phyloP scores from a whole-genome alignment of 768 basidiomycete species.

The Boletus reticulatus region DNA sequence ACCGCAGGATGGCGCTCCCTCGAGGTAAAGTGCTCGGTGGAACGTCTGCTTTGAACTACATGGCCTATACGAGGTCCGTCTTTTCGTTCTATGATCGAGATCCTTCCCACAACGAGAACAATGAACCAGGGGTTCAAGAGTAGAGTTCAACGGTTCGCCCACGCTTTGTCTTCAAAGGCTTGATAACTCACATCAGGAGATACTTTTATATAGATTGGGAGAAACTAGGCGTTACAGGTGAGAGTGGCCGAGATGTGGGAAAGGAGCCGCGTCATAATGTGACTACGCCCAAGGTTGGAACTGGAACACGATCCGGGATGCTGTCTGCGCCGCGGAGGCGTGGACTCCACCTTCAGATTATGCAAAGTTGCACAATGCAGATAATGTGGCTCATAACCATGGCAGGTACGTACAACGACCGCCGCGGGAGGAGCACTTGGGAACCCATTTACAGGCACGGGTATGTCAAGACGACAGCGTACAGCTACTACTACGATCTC shows the following conservation, averaged over 20 bases:
- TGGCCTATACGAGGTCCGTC: constrained; percentile 11
- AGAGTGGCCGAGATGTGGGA: not conserved
- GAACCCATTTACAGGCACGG: too few relatives aligned
- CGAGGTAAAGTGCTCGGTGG: constrained; percentile 15
- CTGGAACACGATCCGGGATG: constrained; percentile 4
- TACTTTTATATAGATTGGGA: constrained; percentile 6
- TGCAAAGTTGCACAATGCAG: constrained; percentile 12
- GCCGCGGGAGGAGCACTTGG: not conserved
- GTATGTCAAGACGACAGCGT: too few relatives aligned
- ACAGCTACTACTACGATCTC: too few relatives aligned
- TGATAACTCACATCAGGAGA: not conserved
- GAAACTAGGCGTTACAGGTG: constrained; percentile 14
- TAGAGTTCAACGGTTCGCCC: constrained; percentile 12
- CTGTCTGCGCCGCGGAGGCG: constrained; percentile 11
- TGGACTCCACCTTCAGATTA: constrained; percentile 14
- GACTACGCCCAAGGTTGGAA: constrained; percentile 13
- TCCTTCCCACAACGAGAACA: not conserved
- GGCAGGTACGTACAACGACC: constrained; percentile 7
- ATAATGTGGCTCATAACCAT: constrained; percentile 6
- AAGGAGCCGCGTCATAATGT: not conserved
- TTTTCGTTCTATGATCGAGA: not conserved
- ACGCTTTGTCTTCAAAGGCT: not conserved
- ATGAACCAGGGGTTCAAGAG: constrained; percentile 8
- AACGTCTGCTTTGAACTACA: constrained; percentile 10
- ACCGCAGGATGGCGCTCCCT: constrained; percentile 6